Evolutionary conservation across 768 basidiomycete species (phyloP).

Genomic region (Suillus subalutaceus): DNA sequence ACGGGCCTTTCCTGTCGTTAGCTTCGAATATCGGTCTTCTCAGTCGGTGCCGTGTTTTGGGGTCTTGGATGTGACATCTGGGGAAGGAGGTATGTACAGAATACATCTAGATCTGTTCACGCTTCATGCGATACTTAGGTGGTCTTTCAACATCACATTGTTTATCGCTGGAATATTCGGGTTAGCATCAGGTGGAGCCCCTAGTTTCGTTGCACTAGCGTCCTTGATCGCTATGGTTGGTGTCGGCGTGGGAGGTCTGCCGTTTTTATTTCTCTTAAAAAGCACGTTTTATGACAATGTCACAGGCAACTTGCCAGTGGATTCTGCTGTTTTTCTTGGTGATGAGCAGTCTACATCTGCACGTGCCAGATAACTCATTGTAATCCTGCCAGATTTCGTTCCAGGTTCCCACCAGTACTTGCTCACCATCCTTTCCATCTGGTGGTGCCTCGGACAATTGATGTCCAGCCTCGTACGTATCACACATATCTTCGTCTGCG

Average conservation of each 20-base stretch:
- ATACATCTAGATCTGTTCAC: background rate
- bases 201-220: constrained; percentile 50
- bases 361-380: constrained; percentile 3
- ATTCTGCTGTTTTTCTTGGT: constrained; percentile 55
- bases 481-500: background rate
- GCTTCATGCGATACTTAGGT: constrained; percentile 27
- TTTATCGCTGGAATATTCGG: constrained; percentile 57
- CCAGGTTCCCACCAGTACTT: constrained; percentile 61
- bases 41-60: constrained; percentile 52
- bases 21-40: constrained; percentile 57
- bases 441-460: constrained; percentile 63
- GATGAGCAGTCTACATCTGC: background rate
- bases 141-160: constrained; percentile 58
- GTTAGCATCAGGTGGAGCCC: constrained; percentile 49
- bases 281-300: background rate
- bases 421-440: constrained; percentile 57
- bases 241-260: constrained; percentile 50
- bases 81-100: constrained; percentile 44
- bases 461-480: constrained; percentile 46
- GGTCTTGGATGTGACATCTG: constrained; percentile 53
- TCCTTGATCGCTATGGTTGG: constrained; percentile 48
- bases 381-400: constrained; percentile 45
- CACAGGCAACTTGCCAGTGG: constrained; percentile 57
- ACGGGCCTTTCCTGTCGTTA: constrained; percentile 51
- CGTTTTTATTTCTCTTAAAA: background rate